Evolutionary conservation across 495 filamentous ascomycete species (phyloP).

Genomic region (Annulohypoxylon maeteangense): DNA sequence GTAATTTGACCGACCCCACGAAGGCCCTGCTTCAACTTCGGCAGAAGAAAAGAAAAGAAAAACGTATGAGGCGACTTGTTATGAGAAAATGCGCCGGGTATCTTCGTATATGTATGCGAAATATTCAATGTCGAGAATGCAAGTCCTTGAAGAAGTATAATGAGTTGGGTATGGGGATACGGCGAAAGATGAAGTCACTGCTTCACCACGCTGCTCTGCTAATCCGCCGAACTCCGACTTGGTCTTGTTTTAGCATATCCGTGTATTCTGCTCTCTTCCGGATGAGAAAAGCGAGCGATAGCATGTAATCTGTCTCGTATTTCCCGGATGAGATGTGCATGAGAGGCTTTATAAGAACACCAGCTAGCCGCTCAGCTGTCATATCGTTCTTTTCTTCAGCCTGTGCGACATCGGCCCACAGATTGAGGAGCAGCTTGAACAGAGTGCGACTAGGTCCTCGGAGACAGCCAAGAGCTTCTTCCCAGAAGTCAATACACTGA

Average conservation of each 20-base stretch:
- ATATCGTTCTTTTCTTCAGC: conserved; percentile 53
- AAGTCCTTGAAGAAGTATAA: conserved; percentile 14
- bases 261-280: conserved; percentile 57
- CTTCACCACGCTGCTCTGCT: conserved; percentile 50
- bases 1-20: conserved; percentile 30
- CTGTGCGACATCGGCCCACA: conserved; percentile 56
- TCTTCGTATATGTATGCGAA: conserved; percentile 39
- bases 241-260: conserved; percentile 44
- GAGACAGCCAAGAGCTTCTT: conserved; percentile 56
- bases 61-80: conserved; percentile 15
- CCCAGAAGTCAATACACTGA: conserved; percentile 60
- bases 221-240: conserved; percentile 39
- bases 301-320: conserved; percentile 53
- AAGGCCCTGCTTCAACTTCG: conserved; percentile 7
- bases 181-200: background rate
- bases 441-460: conserved; percentile 50
- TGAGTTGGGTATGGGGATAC: background rate
- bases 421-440: conserved; percentile 56
- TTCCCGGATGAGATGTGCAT: conserved; percentile 49
- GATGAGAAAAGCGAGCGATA: conserved; percentile 58
- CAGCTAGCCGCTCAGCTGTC: conserved; percentile 58
- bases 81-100: conserved; percentile 35
- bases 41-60: background rate
- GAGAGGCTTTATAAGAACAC: conserved; percentile 52
- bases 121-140: conserved; percentile 21